Evolutionary conservation across 106 monocot species (phyloP), one percentile per base, ranked within the genome.

Genomic region (Dioscorea alata): DNA sequence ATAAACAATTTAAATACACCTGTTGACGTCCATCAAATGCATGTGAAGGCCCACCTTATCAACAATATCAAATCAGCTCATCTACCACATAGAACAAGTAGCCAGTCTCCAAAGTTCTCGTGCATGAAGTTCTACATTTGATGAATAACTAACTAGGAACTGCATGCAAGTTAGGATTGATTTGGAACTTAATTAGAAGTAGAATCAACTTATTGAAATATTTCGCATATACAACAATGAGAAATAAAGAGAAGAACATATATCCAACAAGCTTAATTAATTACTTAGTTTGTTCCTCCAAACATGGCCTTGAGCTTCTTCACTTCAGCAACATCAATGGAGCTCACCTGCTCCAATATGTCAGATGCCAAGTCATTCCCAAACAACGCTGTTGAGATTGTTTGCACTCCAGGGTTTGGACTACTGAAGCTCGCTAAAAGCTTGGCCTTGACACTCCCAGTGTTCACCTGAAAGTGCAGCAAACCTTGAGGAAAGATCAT

Each of bases 291-390:
- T 25, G 76, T 80, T 17, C 96, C 96, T 0, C 91, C 91, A 51
- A 99, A 76, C 31, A 87, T 80, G 1, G 50, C 68, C 84, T 92
- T 92, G 65, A 99, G 92, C 87, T 83, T 92, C 89, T 85, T 86
- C 23, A 99, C 78, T 74, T 82, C 23, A 2, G 73, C 78, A 23
- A 54, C 78, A 25, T 85, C 84, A 18, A 99, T 78, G 71, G 92
- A 92, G 20, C 87, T 85, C 14, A 73, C 65, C 79, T 76, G 80
- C 76, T 77, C 78, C 19, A 97, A 50, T 15, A 86, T 5, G 2
- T 35, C 53, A 13, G 92, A 79, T 2, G 82, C 80, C 2, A 92
- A 53, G 48, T 85, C 92, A 42, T 10, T 42, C 12, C 64, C 85
- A 53, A 99, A 99, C 50, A 99, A 71, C 19, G 87, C 89, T 49